Base-by-base conservation (phyloP, 768 basidiomycete species). In the Naganishia vaughanmartiniae region DNA sequence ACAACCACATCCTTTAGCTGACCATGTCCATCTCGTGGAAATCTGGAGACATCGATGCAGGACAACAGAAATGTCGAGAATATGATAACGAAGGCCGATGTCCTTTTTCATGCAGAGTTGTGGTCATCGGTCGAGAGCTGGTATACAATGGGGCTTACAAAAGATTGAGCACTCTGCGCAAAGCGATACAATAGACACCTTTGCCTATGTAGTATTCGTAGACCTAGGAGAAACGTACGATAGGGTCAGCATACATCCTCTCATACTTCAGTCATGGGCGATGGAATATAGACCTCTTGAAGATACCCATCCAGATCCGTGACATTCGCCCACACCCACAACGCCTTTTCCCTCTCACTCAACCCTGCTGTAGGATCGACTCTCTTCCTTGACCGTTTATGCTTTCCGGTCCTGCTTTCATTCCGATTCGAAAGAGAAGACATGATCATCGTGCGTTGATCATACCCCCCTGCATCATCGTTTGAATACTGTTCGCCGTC, bases 311-410 rank as follows among this genome's bases (percentile, higher is more conserved):
- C 96, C 46, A 99, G 85, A 78, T 99, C 97, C 79, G 93, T 92
- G 15, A 98, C 93, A 78, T 99, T 99, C 70, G 97, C 93, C 96
- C 96, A 99, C 70, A 91, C 90, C 96, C 96, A 99, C 57, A 98
- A 81, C 0, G 96, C 96, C 70, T 88, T 89, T 80, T 99, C 93
- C 67, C 79, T 76, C 21, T 78, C 80, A 30, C 76, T 76, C 71
- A 83, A 69, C 7, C 77, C 76, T 34, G 48, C 63, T 12, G 21
- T 55, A 9, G 71, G 57, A 63, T 58, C 68, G 2, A 10, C 30
- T 15, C 14, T 51, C 34, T n/a, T 57, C 45, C 24, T 60, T 26
- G 51, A 46, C 57, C 57, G 33, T 21, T 66, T 66, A n/a, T 26
- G 56, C 17, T 34, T 69, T n/a, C 68, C 28, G 4, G 42, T 33